Percentiles rank a stretch among this genome's conserved stretches.
Evolutionary conservation across 2,329 filamentous ascomycete species (phyloP).

Genomic region (Epichloe hybrida): DNA sequence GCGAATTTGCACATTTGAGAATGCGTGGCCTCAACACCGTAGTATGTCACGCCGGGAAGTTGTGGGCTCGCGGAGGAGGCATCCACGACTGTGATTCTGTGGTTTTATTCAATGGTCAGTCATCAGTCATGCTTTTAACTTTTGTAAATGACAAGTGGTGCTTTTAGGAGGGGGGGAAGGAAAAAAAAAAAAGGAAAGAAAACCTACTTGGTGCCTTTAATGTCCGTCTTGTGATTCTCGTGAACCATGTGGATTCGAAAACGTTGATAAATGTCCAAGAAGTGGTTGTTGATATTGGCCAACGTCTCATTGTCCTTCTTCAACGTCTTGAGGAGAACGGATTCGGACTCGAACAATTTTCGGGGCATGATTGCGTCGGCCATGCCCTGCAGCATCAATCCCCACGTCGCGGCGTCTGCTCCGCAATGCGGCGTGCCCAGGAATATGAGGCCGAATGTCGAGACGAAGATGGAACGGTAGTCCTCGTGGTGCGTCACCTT

Average conservation of each 20-base stretch:
- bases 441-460: slow-evolving; percentile 64
- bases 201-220: slow-evolving; percentile 45
- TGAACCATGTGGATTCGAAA: slow-evolving; percentile 68
- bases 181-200: too few relatives aligned
- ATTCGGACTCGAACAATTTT: slow-evolving; percentile 53
- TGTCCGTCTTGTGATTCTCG: slow-evolving; percentile 57
- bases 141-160: too few relatives aligned
- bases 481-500: slow-evolving; percentile 46
- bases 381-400: slow-evolving; percentile 52
- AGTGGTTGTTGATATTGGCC: slow-evolving; percentile 60
- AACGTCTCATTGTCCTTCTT: slow-evolving; percentile 61
- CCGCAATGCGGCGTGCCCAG: slow-evolving; percentile 65
- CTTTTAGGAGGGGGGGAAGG: too few relatives aligned
- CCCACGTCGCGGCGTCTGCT: slow-evolving; percentile 56
- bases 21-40: slow-evolving; percentile 61
- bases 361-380: slow-evolving; percentile 50
- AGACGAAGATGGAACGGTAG: slow-evolving; percentile 55
- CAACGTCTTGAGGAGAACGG: slow-evolving; percentile 55
- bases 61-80: slow-evolving; percentile 55
- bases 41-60: slow-evolving; percentile 55
- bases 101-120: too few relatives aligned
- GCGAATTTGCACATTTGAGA: slow-evolving; percentile 61
- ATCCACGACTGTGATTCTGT: slow-evolving; percentile 50
- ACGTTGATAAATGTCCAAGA: slow-evolving; percentile 55
- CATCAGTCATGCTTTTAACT: too few relatives aligned